Evolutionary conservation across 306 rosid genomes (phyloP), one percentile per base, ranked within the genome.

Genomic region (Lathyrus sativus): DNA sequence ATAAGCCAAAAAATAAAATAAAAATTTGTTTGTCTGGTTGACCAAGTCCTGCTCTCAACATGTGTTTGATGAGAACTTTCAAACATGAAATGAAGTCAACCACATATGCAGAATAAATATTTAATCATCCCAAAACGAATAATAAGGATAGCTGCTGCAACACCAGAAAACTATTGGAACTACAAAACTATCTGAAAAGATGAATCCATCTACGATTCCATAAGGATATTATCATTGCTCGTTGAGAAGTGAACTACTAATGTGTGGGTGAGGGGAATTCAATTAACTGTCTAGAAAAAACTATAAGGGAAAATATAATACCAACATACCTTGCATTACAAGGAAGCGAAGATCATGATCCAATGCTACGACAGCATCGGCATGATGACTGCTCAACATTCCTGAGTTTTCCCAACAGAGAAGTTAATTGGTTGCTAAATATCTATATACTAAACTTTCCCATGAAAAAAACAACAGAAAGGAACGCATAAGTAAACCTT

Each of bases 261-360:
- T 18, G 68, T 12, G 17, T 14, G 39, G n/a, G 39, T n/a, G 9
- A 43, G 17, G 72, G 37, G 24, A 22, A 35, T 13, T 37, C 5
- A 60, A 45, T 29, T 4, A 6, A 6, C 22, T 7, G 10, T 43
- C 42, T 31, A 73, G 70, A 60, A 67, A 12, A 35, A 15, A 3
- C 26, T 68, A 37, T 0, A 11, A 31, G 37, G 37, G 3, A 26
- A 58, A 73, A 63, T 39, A 15, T 15, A 5, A 73, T 31, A 12
- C 13, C 60, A 67, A 57, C 64, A 68, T 80, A 92, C 98, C 98
- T 86, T 93, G 80, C 86, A 90, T 65, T 33, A 79, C 89, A 37
- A 67, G 79, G 58, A 75, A 77, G 51, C 97, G 93, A 10, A 88
- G 80, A 65, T 76, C 85, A 2, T 48, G 70, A 67, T 85, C 70